Conservation (phyloP, 768 basidiomycete genomes). For the Russula abietina region DNA sequence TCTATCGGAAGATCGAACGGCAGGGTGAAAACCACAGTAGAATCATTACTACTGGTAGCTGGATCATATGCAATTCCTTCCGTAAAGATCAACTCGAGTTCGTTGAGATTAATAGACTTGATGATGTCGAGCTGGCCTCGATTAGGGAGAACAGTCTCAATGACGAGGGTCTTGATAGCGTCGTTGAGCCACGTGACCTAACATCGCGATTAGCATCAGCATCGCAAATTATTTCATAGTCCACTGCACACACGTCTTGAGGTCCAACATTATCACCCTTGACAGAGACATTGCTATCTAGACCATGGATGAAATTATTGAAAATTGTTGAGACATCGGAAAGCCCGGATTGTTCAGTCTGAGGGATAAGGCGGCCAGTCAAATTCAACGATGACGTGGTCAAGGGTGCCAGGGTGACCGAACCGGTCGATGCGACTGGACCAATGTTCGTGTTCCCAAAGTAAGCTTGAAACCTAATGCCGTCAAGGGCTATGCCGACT, state of each 20-base stretch:
- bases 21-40: conserved; percentile 57
- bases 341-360: conserved; percentile 46
- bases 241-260: conserved; percentile 40
- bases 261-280: conserved; percentile 55
- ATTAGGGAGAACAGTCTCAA: conserved; percentile 57
- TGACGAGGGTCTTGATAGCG: conserved; percentile 56
- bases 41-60: conserved; percentile 49
- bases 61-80: conserved; percentile 52
- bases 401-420: conserved; percentile 50
- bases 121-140: conserved; percentile 57
- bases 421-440: conserved; percentile 44
- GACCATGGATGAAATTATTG: conserved; percentile 65
- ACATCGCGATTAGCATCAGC: conserved; percentile 11
- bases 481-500: conserved; percentile 60
- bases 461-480: conserved; percentile 57
- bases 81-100: conserved; percentile 55
- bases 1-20: conserved; percentile 69
- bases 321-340: conserved; percentile 57
- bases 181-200: conserved; percentile 70
- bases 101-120: conserved; percentile 53
- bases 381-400: conserved; percentile 49
- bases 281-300: conserved; percentile 53
- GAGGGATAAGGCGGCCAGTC: conserved; percentile 59
- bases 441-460: conserved; percentile 51
- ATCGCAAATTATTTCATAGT: not conserved